Evolutionary conservation across 257 asterid species (phyloP), one percentile per base, ranked within the genome.

Genomic region (Ajuga chamaepitys): DNA sequence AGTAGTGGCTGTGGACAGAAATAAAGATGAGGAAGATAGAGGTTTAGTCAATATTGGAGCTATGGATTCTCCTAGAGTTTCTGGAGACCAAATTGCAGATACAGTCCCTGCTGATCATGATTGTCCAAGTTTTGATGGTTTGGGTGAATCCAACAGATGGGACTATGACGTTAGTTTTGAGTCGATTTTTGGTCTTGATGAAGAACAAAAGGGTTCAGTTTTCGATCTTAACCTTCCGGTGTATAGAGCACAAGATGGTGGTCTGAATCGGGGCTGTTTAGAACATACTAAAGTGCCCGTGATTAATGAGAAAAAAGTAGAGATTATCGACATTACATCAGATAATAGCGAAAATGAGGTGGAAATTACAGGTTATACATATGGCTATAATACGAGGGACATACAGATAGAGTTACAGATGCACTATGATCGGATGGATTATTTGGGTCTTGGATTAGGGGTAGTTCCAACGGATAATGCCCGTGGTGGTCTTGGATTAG

Each of bases 281-380:
- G 70, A 54, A 51, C 50, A 12, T 67, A 30, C 16, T 52, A 58
- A 37, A 51, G 46, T 34, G 45, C 25, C 73, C 10, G 5, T 56
- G 41, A 45, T 68, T 34, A 58, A 38, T 61, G 70, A 67, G 50
- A 72, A 68, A 18, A 53, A 13, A 17, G 62, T 34, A 28, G 83
- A 67, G 54, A 30, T 89, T 40, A 75, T 81, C 30, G 75, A 78
- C 48, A 71, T 83, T 34, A 50, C 58, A 47, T 85, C 89, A 0
- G 91, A 81, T 71, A 85, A 74, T 38, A 77, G 83, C 64, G 88
- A 77, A 11, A 75, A 70, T 70, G 88, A 83, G 4, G 88, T 74
- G 48, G 88, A 79, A 38, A 68, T 77, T 58, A 30, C 64, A 41
- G 75, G 75, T 56, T 60, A 20, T 64, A 68, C 34, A 35, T 3